phyloP scores from a whole-genome alignment of 2,329 filamentous ascomycete species.

The Fragosphaeria purpurea region DNA sequence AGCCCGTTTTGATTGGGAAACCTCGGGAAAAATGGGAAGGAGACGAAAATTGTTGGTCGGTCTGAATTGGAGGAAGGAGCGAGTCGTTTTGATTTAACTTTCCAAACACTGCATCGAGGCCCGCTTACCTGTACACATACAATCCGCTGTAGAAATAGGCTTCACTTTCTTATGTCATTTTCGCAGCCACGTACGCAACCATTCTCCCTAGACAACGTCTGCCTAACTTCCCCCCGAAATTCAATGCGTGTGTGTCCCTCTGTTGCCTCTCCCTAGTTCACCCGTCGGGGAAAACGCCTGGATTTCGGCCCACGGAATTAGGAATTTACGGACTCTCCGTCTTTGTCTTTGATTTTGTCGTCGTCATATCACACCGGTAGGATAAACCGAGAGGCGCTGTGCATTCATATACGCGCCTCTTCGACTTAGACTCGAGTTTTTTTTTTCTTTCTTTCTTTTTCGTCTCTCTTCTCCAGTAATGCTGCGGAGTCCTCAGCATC shows the following conservation, averaged over 20 bases:
- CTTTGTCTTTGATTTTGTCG: background rate
- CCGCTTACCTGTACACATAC: no score
- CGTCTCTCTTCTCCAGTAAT: slow-evolving; percentile 6
- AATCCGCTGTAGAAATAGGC: no score
- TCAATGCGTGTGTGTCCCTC: background rate
- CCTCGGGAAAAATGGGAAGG: no score
- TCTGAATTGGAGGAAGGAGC: no score
- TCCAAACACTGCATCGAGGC: no score
- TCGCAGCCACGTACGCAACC: no score
- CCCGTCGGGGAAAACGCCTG: slow-evolving; percentile 1
- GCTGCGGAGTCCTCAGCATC: slow-evolving; percentile 13
- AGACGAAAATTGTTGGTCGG: no score
- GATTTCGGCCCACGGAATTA: slow-evolving; percentile 6
- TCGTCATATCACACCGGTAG: background rate
- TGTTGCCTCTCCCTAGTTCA: slow-evolving; percentile 5
- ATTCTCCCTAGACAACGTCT: slow-evolving; percentile 2
- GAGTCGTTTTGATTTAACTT: no score
- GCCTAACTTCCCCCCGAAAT: background rate
- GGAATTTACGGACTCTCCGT: slow-evolving; percentile 2
- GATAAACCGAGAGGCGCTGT: background rate
- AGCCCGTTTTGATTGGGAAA: no score
- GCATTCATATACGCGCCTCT: background rate
- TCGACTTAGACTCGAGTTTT: no score
- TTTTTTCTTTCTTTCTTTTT: background rate
- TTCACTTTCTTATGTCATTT: no score